These are phyloP conservation scores for Fraxinus paxiana DNA, from an alignment of 305 asterid genomes.

Conservation along the genomic window DNA sequence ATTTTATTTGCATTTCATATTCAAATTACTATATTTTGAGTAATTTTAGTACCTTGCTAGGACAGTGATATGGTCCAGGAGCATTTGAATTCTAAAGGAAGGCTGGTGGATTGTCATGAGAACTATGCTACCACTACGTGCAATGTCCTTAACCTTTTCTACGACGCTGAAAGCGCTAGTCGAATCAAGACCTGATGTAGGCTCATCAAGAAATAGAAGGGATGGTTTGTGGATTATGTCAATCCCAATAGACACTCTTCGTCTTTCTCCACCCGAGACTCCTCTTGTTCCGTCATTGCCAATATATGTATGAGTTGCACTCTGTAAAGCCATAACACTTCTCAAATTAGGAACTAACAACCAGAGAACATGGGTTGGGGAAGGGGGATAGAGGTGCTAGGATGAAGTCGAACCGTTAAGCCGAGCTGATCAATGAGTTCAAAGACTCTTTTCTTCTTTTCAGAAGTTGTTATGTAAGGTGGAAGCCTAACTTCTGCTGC, in stretches of 20 bases:
- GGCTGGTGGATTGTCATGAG: conserved; percentile 92
- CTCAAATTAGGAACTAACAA: not conserved
- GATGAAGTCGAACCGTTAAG: conserved; percentile 44
- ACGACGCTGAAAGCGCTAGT: conserved; percentile 81
- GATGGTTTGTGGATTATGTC: conserved; percentile 92
- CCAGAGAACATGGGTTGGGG: not conserved
- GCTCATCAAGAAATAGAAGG: conserved; percentile 77
- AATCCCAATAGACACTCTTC: conserved; percentile 80
- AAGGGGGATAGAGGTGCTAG: not conserved
- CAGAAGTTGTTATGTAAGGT: conserved; percentile 60
- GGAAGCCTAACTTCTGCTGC: conserved; percentile 92
- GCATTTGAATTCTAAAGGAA: conserved; percentile 74
- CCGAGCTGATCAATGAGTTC: conserved; percentile 78
- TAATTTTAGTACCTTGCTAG: conserved; percentile 56
- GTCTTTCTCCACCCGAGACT: conserved; percentile 76
- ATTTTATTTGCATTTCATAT: not conserved
- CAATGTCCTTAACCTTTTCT: conserved; percentile 83
- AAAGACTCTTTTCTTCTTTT: conserved; percentile 64
- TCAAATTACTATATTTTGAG: not conserved
- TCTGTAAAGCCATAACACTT: conserved; percentile 28
- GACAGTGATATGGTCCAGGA: conserved; percentile 65
- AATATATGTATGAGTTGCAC: conserved; percentile 67
- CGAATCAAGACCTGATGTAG: conserved; percentile 88
- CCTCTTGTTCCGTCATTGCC: conserved; percentile 84
- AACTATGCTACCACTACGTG: conserved; percentile 70